phyloP scores from a whole-genome alignment of 805 yeast genomes.

The Wickerhamiella qilinensis region DNA sequence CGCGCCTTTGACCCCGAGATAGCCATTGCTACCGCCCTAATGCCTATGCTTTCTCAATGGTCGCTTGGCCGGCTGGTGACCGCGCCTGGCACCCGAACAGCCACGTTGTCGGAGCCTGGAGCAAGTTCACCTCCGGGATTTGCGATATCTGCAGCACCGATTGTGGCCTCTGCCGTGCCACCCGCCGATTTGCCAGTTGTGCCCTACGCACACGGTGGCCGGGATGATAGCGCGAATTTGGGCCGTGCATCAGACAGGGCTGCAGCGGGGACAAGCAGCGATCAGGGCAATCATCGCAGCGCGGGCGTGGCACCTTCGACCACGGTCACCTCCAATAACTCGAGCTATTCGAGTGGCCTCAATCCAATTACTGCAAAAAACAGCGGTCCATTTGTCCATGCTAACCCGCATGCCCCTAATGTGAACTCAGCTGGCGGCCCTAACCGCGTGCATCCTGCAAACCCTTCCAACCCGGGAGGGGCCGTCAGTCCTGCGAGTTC shows the following conservation, averaged over 20 bases:
- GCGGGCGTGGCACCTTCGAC: too few species aligned
- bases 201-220: not conserved
- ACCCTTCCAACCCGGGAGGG: not conserved
- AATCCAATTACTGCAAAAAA: too few species aligned
- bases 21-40: slow-evolving; percentile 43
- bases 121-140: not conserved
- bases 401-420: not conserved
- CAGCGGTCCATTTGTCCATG: too few species aligned
- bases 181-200: not conserved
- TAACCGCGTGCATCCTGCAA: not conserved
- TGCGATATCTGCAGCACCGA: not conserved
- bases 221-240: not conserved
- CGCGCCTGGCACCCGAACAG: slow-evolving; percentile 18
- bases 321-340: too few species aligned
- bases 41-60: slow-evolving; percentile 56
- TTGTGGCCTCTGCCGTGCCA: not conserved
- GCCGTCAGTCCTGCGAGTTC: not conserved
- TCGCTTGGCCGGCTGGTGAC: slow-evolving; percentile 37
- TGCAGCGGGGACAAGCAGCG: too few species aligned
- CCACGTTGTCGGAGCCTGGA: not conserved
- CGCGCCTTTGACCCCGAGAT: slow-evolving; percentile 32
- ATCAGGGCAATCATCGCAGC: too few species aligned
- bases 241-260: too few species aligned
- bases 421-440: not conserved
- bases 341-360: too few species aligned